phyloP scores from a whole-genome alignment of 192 early-diverging fungal genomes.

The Mortierella claussenii region DNA sequence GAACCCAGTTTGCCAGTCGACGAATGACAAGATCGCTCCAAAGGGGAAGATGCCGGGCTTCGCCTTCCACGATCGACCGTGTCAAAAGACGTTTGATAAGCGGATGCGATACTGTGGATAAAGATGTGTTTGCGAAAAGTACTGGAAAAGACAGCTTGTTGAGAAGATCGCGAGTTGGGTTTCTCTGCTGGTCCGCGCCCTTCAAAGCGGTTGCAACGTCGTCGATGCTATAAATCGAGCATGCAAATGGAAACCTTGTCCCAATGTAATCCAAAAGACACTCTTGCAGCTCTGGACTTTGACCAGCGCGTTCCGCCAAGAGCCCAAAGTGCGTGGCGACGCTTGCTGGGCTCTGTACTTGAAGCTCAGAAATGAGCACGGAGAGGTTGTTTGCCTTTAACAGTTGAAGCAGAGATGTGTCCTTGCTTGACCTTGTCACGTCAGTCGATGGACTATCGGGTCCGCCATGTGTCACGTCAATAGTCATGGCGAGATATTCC shows the following conservation, averaged over 20 bases:
- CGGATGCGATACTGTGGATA: slow-evolving; percentile 6
- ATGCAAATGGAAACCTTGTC: slow-evolving; percentile 52
- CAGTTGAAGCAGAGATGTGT: not conserved
- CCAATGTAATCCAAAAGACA: slow-evolving; percentile 55
- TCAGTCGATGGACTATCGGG: not conserved
- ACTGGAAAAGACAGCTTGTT: slow-evolving; percentile 27
- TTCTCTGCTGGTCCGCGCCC: too few relatives aligned
- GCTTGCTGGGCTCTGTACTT: slow-evolving; percentile 3
- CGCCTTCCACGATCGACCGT: slow-evolving; percentile 1
- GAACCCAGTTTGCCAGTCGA: slow-evolving; percentile 25
- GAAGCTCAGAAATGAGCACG: slow-evolving; percentile 20
- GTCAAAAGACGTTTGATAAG: slow-evolving; percentile 10
- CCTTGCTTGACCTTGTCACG: not conserved
- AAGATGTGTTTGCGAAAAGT: slow-evolving; percentile 32
- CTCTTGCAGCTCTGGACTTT: slow-evolving; percentile 17
- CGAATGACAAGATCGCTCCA: slow-evolving; percentile 16
- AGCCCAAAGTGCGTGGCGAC: slow-evolving; percentile 46
- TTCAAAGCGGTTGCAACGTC: too few relatives aligned
- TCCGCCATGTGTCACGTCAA: slow-evolving; percentile 1
- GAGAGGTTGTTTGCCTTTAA: slow-evolving; percentile 9
- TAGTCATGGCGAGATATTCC: slow-evolving; percentile 30
- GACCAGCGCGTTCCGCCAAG: slow-evolving; percentile 11
- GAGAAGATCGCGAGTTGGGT: too few relatives aligned
- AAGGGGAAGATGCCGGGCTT: slow-evolving; percentile 7
- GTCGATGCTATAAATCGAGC: slow-evolving; percentile 48